Conservation (phyloP, 2,329 filamentous ascomycete genomes). For the Microdochium bolleyi region DNA sequence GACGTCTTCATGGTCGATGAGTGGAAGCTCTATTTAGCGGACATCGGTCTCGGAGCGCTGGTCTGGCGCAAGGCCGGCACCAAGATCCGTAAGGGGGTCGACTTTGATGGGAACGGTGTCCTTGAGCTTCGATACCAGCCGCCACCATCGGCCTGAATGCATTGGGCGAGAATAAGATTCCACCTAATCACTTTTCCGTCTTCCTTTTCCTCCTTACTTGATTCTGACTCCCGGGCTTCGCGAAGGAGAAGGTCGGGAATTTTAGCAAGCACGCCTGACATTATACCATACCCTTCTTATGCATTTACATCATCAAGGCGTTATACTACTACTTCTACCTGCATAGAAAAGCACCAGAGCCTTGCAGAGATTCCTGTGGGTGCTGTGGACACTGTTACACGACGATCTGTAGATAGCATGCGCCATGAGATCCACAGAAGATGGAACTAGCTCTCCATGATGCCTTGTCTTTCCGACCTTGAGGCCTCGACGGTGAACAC, state of each 20-base stretch:
- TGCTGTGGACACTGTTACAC: neutral
- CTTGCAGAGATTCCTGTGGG: too few species aligned
- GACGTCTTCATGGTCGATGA: constrained; percentile 40
- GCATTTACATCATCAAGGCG: neutral
- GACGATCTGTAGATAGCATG: neutral
- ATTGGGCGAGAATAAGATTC: too few species aligned
- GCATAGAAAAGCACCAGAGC: neutral
- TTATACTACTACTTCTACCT: neutral
- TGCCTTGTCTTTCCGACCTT: too few species aligned
- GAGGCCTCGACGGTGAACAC: too few species aligned
- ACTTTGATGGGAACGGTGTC: constrained; percentile 84
- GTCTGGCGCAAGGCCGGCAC: constrained; percentile 83
- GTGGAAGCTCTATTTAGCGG: constrained; percentile 78
- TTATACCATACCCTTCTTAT: neutral
- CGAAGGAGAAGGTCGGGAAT: neutral
- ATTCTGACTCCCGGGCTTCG: neutral
- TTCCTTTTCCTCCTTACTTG: neutral
- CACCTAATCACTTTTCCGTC: neutral
- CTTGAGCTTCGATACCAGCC: constrained; percentile 54
- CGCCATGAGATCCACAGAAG: too few species aligned
- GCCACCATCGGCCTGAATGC: too few species aligned
- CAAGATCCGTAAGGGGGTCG: constrained; percentile 73
- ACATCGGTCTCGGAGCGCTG: constrained; percentile 75
- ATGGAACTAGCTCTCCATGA: too few species aligned
- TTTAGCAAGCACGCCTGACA: neutral